Evolutionary conservation across 2,329 filamentous ascomycete genomes (phyloP).

Genomic region (Ceratocystis variospora): DNA sequence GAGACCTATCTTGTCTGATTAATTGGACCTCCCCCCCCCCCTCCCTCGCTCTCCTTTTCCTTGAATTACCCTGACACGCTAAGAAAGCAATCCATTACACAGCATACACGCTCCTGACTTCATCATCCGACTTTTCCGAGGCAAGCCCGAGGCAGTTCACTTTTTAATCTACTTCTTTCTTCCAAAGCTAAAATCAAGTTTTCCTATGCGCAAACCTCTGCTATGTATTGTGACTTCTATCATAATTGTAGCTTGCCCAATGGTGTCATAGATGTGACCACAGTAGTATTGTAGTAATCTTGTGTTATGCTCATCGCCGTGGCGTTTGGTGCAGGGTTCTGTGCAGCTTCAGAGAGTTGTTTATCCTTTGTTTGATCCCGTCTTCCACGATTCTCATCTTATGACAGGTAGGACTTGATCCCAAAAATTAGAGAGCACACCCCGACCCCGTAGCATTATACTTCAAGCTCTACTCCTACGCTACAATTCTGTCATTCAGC

Average conservation of each 20-base stretch:
- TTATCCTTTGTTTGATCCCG: too few species aligned
- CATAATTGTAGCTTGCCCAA: neutral
- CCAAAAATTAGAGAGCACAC: too few species aligned
- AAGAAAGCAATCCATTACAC: neutral
- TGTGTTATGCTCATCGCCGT: too few species aligned
- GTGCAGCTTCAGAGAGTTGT: too few species aligned
- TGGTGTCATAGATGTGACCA: too few species aligned
- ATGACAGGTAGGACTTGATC: neutral
- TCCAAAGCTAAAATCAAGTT: neutral
- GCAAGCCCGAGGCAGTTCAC: too few species aligned
- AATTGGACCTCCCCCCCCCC: neutral
- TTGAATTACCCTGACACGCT: neutral
- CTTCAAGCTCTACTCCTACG: neutral
- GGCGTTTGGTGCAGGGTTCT: too few species aligned
- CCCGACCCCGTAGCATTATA: neutral
- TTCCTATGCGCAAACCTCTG: neutral
- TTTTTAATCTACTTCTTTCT: neutral
- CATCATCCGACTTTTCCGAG: neutral
- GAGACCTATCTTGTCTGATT: neutral
- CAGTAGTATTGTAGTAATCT: too few species aligned
- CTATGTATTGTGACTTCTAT: neutral
- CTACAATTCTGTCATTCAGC: neutral
- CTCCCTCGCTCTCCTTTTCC: neutral
- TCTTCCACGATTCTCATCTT: neutral
- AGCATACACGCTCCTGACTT: neutral